These are phyloP conservation scores for Spinellus fusiger DNA, from an alignment of 192 early-diverging fungal species.

Conservation along the genomic window DNA sequence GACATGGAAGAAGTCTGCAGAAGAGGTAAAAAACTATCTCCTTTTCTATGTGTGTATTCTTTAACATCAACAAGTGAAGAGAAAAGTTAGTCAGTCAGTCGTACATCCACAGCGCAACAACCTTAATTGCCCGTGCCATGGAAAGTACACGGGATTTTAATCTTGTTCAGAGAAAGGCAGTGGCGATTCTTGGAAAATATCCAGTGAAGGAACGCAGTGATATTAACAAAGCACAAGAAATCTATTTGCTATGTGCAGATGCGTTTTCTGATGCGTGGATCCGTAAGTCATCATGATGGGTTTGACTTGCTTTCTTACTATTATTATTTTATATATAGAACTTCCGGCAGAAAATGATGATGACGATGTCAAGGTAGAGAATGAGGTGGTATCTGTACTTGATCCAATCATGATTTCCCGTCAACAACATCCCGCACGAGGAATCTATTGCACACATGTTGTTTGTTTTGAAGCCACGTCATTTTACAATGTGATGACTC, in stretches of 20 bases:
- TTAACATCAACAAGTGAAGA: neutral
- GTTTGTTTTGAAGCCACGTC: constrained; percentile 8
- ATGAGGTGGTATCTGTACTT: constrained; percentile 1
- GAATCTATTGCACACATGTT: constrained; percentile 10
- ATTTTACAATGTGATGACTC: constrained; percentile 1
- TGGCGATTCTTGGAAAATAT: neutral
- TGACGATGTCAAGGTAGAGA: neutral
- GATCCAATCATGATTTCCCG: constrained; percentile 7
- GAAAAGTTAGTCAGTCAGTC: neutral
- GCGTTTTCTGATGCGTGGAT: constrained; percentile 3
- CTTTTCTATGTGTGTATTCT: neutral
- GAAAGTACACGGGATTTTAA: neutral
- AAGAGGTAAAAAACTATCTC: neutral
- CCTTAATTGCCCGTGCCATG: neutral
- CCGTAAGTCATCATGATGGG: neutral
- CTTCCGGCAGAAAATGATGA: neutral
- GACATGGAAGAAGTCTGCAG: neutral
- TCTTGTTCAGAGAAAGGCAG: neutral
- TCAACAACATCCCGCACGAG: constrained; percentile 5
- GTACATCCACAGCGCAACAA: neutral
- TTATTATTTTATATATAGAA: neutral
- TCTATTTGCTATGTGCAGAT: constrained; percentile 3
- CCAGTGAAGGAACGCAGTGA: neutral
- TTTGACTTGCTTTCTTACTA: neutral
- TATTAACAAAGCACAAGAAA: neutral